A percentile compares a stretch with the other conserved stretches of the same genome.
phyloP scores from a whole-genome alignment of 139 green algal species.

The Asterochloris sp. region DNA sequence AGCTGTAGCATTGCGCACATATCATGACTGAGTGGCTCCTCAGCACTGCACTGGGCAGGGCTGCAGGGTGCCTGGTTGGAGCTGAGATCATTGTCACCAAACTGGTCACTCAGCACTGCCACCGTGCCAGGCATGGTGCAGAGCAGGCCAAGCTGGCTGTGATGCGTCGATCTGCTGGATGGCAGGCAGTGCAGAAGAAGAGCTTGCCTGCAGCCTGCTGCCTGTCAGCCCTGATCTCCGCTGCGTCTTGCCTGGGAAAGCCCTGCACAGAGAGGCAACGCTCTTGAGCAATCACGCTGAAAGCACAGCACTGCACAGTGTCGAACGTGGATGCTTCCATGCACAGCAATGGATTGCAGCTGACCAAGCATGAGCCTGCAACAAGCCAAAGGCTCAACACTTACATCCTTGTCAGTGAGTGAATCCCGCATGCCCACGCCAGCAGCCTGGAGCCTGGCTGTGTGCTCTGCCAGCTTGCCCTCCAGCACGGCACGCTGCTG shows the following conservation, averaged over 20 bases:
- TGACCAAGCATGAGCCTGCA: background rate
- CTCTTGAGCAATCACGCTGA: too few species aligned
- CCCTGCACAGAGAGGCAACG: slow-evolving; percentile 44
- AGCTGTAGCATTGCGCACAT: background rate
- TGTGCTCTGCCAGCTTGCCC: slow-evolving; percentile 38
- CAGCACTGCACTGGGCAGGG: background rate
- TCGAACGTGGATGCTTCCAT: too few species aligned
- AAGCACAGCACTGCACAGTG: background rate
- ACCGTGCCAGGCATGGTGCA: background rate
- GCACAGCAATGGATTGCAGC: background rate
- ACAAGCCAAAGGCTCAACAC: background rate
- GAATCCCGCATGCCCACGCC: slow-evolving; percentile 50
- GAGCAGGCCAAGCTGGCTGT: background rate
- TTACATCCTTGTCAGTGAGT: slow-evolving; percentile 70
- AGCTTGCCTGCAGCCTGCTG: slow-evolving; percentile 26
- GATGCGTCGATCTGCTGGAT: too few species aligned
- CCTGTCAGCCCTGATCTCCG: slow-evolving; percentile 57
- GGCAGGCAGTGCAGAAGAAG: too few species aligned
- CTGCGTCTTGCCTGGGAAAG: slow-evolving; percentile 74
- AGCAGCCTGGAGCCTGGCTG: slow-evolving; percentile 40
- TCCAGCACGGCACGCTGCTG: slow-evolving; percentile 40
- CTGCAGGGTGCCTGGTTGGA: background rate
- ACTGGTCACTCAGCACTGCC: slow-evolving; percentile 24
- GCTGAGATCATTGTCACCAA: background rate
- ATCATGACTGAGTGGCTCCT: background rate